Percentiles rank a stretch among this genome's conserved stretches.
Evolutionary conservation across 2,329 filamentous ascomycete species (phyloP).

Genomic region (Aschersonia sp.): DNA sequence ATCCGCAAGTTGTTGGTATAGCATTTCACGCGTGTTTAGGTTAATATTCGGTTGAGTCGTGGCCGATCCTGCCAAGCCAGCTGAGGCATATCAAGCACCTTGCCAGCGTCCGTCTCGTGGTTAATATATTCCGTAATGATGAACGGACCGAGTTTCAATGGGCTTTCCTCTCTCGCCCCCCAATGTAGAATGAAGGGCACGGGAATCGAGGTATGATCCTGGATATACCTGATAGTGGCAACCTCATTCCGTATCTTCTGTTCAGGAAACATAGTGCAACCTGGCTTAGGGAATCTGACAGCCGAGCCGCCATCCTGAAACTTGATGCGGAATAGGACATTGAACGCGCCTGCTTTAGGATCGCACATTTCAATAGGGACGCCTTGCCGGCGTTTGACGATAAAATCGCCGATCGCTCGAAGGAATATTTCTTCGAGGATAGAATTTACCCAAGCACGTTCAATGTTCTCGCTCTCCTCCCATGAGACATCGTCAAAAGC

Average conservation of each 20-base stretch:
- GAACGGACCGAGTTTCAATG: conserved; percentile 4
- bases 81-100: not conserved
- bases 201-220: conserved; percentile 5
- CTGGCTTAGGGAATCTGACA: conserved; percentile 4
- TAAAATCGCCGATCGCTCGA: conserved; percentile 2
- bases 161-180: conserved; percentile 6
- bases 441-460: not conserved
- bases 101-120: conserved; percentile 2
- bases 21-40: not conserved
- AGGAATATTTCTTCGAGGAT: not conserved
- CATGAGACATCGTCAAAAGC: conserved; percentile 2
- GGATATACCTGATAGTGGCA: conserved; percentile 4
- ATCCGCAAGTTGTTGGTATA: conserved; percentile 1
- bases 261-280: conserved; percentile 5
- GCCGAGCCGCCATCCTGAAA: conserved; percentile 3
- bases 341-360: conserved; percentile 3
- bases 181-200: conserved; percentile 6
- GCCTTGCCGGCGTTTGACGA: conserved; percentile 2
- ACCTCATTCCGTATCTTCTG: conserved; percentile 6
- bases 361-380: conserved; percentile 1
- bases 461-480: conserved; percentile 2
- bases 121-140: conserved; percentile 7
- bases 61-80: not conserved
- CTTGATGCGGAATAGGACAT: conserved; percentile 4
- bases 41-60: conserved; percentile 1